phyloP scores from a whole-genome alignment of 306 rosid species.

The Dryas alaskensis region DNA sequence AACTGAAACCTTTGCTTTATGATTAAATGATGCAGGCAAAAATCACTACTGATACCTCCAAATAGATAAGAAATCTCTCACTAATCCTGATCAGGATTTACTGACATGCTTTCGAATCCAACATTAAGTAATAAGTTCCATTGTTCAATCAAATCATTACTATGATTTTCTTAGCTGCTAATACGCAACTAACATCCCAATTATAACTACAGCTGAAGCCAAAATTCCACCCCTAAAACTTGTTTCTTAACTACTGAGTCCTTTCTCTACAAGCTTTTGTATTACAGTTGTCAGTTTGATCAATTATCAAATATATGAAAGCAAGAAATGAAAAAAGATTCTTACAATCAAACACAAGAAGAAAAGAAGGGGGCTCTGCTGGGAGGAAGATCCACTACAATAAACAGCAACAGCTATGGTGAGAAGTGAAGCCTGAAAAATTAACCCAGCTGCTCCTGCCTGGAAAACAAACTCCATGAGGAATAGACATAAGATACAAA shows the following conservation, averaged over 20 bases:
- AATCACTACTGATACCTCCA: not conserved
- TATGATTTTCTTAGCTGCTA: not conserved
- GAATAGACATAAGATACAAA: conserved; percentile 12
- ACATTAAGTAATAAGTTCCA: not conserved
- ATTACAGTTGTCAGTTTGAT: conserved; percentile 4
- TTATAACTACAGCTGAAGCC: not conserved
- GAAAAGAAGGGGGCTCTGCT: conserved; percentile 70
- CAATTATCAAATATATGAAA: conserved; percentile 16
- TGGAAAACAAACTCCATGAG: conserved; percentile 36
- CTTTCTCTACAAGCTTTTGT: not conserved
- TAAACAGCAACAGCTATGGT: conserved; percentile 83
- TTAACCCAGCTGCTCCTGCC: conserved; percentile 95
- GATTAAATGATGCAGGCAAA: not conserved
- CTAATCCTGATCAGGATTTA: not conserved
- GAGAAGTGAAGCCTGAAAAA: conserved; percentile 88
- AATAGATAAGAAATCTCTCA: not conserved
- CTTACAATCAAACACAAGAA: conserved; percentile 89
- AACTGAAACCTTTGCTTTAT: not conserved
- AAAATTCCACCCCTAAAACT: not conserved
- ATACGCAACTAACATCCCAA: not conserved
- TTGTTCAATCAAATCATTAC: not conserved
- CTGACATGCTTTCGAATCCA: not conserved
- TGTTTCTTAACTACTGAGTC: not conserved
- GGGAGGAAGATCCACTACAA: conserved; percentile 66
- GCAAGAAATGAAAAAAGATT: conserved; percentile 17